Conservation (phyloP, 2,329 filamentous ascomycete species). For the Ramichloridium luteum region DNA sequence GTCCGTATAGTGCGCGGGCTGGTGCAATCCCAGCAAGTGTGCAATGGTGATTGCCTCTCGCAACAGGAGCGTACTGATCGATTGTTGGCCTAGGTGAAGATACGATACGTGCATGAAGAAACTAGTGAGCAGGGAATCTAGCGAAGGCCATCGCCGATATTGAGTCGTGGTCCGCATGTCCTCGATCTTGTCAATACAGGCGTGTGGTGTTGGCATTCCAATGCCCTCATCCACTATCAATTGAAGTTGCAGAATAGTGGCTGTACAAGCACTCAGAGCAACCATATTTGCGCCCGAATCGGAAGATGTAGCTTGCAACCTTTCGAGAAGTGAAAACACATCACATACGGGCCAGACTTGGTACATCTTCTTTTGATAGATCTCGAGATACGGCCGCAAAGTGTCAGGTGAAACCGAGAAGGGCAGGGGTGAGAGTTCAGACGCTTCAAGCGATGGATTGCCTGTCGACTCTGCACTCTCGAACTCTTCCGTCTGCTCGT, state of each 20-base stretch:
- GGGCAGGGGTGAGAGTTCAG: no score
- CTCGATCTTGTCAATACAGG: slow-evolving; percentile 9
- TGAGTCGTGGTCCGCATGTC: slow-evolving; percentile 4
- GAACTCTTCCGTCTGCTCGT: no score
- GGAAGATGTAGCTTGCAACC: no score
- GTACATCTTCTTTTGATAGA: slow-evolving; percentile 12
- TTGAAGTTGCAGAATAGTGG: slow-evolving; percentile 11
- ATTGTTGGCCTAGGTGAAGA: slow-evolving; percentile 6
- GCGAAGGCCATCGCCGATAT: slow-evolving; percentile 8
- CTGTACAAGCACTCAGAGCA: slow-evolving; percentile 8
- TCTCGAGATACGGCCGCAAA: slow-evolving; percentile 10
- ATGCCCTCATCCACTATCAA: slow-evolving; percentile 2
- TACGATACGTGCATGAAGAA: slow-evolving; percentile 12
- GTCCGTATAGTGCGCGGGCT: slow-evolving; percentile 5
- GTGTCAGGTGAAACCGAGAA: no score
- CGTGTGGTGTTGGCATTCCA: slow-evolving; percentile 4
- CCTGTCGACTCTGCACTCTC: no score
- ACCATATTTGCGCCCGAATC: slow-evolving; percentile 8
- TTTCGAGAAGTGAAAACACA: slow-evolving; percentile 3
- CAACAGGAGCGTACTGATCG: slow-evolving; percentile 8
- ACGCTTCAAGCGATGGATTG: no score
- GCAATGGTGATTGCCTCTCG: slow-evolving; percentile 10
- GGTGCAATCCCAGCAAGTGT: slow-evolving; percentile 10
- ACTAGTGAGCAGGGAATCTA: slow-evolving; percentile 4
- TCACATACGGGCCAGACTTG: slow-evolving; percentile 12